Conservation (phyloP, 495 filamentous ascomycete genomes). For the Podospora appendiculata region DNA sequence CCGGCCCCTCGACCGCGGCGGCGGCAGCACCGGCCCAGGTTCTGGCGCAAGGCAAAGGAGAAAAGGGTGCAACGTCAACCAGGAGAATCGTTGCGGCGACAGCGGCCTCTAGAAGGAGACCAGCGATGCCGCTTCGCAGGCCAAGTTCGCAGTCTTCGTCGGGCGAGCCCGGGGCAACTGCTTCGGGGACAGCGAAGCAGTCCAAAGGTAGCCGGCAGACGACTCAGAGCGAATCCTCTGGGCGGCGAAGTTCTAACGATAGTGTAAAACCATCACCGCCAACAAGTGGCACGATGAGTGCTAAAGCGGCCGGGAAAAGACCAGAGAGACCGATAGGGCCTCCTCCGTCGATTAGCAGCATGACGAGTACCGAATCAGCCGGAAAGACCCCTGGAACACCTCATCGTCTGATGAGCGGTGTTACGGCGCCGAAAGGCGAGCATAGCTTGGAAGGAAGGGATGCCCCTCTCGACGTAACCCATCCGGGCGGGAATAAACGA, state of each 20-base stretch:
- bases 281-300: conserved; percentile 11
- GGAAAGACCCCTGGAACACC: too few species aligned
- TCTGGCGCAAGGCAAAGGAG: conserved; percentile 8
- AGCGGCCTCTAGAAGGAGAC: conserved; percentile 28
- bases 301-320: conserved; percentile 33
- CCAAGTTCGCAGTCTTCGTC: conserved; percentile 35
- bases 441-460: too few species aligned
- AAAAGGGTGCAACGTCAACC: conserved; percentile 10
- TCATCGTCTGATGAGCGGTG: too few species aligned
- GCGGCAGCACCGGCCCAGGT: background rate
- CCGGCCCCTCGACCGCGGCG: too few species aligned
- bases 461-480: too few species aligned
- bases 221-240: background rate
- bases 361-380: too few species aligned
- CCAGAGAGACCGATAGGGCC: conserved; percentile 8
- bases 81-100: conserved; percentile 31
- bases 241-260: conserved; percentile 4
- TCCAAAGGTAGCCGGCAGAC: background rate
- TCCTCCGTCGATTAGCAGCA: too few species aligned
- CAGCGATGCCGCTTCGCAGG: conserved; percentile 26
- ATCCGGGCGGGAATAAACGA: too few species aligned
- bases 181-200: background rate
- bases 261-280: conserved; percentile 3
- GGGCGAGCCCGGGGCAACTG: conserved; percentile 15
- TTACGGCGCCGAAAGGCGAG: too few species aligned